Base-by-base conservation (phyloP, 805 yeast species). In the Candida odintsovae region DNA sequence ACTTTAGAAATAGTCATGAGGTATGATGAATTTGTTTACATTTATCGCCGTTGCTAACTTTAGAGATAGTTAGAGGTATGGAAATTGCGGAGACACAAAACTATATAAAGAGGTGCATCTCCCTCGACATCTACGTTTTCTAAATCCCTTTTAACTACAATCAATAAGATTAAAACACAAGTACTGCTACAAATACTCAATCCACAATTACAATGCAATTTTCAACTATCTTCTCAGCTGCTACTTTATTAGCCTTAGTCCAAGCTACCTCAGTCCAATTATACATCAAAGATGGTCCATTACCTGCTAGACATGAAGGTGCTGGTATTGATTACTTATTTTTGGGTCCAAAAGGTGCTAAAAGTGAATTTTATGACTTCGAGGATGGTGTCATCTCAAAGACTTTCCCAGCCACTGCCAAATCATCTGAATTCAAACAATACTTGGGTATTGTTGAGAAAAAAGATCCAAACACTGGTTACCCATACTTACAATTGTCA, bases 301-400 rank as follows among this genome's bases (percentile, higher is more conserved):
- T 55, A 13, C 50, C 43, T 21, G 43, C 52, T 41, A 38, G 43
- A 35, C 58, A 53, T 26, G 59, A 55, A 43, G 56, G 59, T 41
- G 57, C 59, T 19, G 59, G 50, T 16, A 45, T 53, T 43, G 50
- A 55, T 43, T 55, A 50, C 38, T 44, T 53, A 33, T 49, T 43
- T 41, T 45, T 53, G 6, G 57, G 59, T 8, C n/a, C 13, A 2
- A 20, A 23, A 25, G 48, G 52, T n/a, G 44, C 47, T 35, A 25
- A 18, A 10, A 44, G 46, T 16, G 19, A 19, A 11, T 49, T 18
- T 20, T 48, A 53, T 20, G 37, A 38, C 5, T 9, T 29, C 2
- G n/a, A 13, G n/a, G 16, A 22, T 3, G 51, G 51, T n/a, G 10
- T 21, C n/a, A 46, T 54, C 21, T 53, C 44, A 36, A 23, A 39